Base-by-base conservation (phyloP, 2,329 filamentous ascomycete genomes). In the Ascochyta lentis region DNA sequence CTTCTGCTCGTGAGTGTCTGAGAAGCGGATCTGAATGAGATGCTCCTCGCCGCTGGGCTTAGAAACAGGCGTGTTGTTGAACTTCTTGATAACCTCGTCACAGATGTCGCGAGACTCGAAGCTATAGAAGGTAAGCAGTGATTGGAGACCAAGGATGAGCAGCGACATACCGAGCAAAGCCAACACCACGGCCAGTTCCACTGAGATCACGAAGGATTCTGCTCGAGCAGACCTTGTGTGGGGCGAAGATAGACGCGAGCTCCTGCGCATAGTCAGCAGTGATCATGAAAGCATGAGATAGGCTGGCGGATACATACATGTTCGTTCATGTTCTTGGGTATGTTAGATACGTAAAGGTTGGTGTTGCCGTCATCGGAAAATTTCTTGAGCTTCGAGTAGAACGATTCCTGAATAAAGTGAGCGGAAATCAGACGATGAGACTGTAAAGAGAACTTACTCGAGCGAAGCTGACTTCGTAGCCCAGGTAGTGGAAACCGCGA, bases 391-490 rank as follows among this genome's bases (percentile, higher is more conserved):
- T 96, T 92, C 65, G 93, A 93, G 77, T 99, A 99, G 80, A 98
- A 97, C 19, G 94, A 98, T 81, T 98, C 95, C 56, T 59, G n/a
- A 19, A 46, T 60, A 33, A 9, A 3, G 38, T 74, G 15, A 73
- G 60, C 15, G 41, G 24, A 22, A 16, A 9, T 15, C 12, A 23
- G 29, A 24, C 8, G 12, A 35, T 15, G n/a, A 9, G 16, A 49
- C 16, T 3, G 12, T 42, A 49, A 33, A 49, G n/a, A 22, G 53
- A 26, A 78, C 84, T 72, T 79, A 96, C 92, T 71, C 93, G 86
- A 66, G 96, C 95, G 79, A 98, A 98, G 72, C 94, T 96, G 68
- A 96, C 94, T 81, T 99, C 95, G 72, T 98, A 99, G 49, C 94
- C 94, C 64, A 96, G 86, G 70, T 90, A 89, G 74, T 95, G 94